phyloP scores from a whole-genome alignment of 1,284 basidiomycete species.

The Trichosporon sp. region DNA sequence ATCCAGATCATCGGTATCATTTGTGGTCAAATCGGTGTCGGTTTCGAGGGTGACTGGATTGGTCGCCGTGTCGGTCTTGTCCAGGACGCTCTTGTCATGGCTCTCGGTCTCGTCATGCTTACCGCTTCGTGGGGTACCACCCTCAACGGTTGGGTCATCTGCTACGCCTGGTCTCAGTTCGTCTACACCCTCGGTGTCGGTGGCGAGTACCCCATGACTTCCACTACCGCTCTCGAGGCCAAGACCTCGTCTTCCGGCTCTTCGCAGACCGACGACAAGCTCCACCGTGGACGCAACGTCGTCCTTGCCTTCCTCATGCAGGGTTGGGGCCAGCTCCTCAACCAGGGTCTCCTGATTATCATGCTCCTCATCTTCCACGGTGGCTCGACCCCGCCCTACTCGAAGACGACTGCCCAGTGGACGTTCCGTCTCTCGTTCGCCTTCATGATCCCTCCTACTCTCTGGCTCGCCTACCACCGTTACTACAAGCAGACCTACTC shows the following conservation, averaged over 20 bases:
- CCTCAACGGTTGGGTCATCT: slow-evolving; percentile 63
- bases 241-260: slow-evolving; percentile 52
- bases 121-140: slow-evolving; percentile 61
- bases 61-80: slow-evolving; percentile 61
- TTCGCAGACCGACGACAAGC: slow-evolving; percentile 59
- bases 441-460: slow-evolving; percentile 60
- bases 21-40: slow-evolving; percentile 61
- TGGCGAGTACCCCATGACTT: slow-evolving; percentile 63
- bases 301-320: slow-evolving; percentile 62
- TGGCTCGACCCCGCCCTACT: slow-evolving; percentile 54
- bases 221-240: slow-evolving; percentile 61
- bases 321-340: slow-evolving; percentile 62
- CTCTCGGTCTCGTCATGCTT: slow-evolving; percentile 61
- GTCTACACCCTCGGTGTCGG: slow-evolving; percentile 61
- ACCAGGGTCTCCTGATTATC: slow-evolving; percentile 61
- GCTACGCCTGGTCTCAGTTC: slow-evolving; percentile 60
- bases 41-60: slow-evolving; percentile 63
- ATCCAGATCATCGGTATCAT: slow-evolving; percentile 59
- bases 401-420: slow-evolving; percentile 59
- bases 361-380: slow-evolving; percentile 61
- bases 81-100: slow-evolving; percentile 57
- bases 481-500: slow-evolving; percentile 59
- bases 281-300: slow-evolving; percentile 62
- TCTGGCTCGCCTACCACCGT: slow-evolving; percentile 62
- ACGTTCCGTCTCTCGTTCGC: slow-evolving; percentile 63